Evolutionary conservation across 148 eudicot species (phyloP).

Genomic region (Cornus controversa): DNA sequence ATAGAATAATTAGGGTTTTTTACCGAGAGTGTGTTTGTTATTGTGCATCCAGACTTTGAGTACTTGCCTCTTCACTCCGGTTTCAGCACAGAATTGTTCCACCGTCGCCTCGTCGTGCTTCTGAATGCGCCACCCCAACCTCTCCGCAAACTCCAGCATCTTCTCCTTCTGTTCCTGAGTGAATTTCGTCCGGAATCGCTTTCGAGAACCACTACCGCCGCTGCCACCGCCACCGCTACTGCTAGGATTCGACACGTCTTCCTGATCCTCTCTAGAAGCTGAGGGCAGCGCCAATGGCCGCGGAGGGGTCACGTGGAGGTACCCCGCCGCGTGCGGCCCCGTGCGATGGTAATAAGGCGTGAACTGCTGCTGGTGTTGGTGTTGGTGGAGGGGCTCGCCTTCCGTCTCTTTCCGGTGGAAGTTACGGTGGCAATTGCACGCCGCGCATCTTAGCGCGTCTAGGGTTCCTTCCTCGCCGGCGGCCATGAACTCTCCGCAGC

Average conservation of each 20-base stretch:
- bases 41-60: slow-evolving; percentile 69
- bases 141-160: slow-evolving; percentile 55
- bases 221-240: slow-evolving; percentile 46
- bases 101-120: slow-evolving; percentile 51
- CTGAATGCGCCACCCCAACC: slow-evolving; percentile 54
- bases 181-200: slow-evolving; percentile 44
- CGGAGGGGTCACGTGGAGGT: slow-evolving; percentile 33
- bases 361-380: slow-evolving; percentile 22
- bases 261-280: slow-evolving; percentile 37
- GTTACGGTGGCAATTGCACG: slow-evolving; percentile 78
- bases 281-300: slow-evolving; percentile 35
- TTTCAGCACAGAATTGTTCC: slow-evolving; percentile 44
- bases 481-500: slow-evolving; percentile 72
- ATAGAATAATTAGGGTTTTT: slow-evolving; percentile 40
- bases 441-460: slow-evolving; percentile 65
- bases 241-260: slow-evolving; percentile 53
- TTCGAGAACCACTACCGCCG: slow-evolving; percentile 22
- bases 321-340: slow-evolving; percentile 26
- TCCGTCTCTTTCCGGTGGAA: slow-evolving; percentile 59
- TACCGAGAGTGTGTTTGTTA: slow-evolving; percentile 64
- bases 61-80: slow-evolving; percentile 43
- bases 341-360: slow-evolving; percentile 33
- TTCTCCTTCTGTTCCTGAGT: slow-evolving; percentile 50
- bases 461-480: slow-evolving; percentile 62
- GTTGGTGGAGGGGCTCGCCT: slow-evolving; percentile 9